Percentiles rank a stretch among this genome's conserved stretches.
These are phyloP conservation scores for Kazachstania taianensis DNA, from an alignment of 805 yeast genomes.

Conservation along the genomic window DNA sequence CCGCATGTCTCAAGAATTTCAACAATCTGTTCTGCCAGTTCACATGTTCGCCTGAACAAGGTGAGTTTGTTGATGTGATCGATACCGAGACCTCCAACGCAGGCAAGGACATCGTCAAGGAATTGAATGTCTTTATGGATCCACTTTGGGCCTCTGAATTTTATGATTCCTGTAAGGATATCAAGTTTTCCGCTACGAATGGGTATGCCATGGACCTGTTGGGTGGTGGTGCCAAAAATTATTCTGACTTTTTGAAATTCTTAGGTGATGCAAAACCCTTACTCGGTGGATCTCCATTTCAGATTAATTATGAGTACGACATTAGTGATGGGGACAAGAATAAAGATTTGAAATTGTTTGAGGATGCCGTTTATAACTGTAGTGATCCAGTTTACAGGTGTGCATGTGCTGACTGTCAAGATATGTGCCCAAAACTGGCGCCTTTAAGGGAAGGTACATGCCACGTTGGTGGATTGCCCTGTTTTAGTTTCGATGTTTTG, in stretches of 20 bases:
- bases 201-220: conserved; percentile 94
- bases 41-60: conserved; percentile 82
- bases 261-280: conserved; percentile 91
- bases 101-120: conserved; percentile 56
- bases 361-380: conserved; percentile 35
- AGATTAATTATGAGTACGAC: conserved; percentile 63
- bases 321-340: conserved; percentile 17
- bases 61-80: conserved; percentile 61
- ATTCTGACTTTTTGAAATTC: conserved; percentile 66
- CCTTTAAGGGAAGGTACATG: conserved; percentile 38
- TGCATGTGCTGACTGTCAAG: conserved; percentile 85
- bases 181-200: conserved; percentile 88
- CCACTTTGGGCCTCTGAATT: conserved; percentile 50
- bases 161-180: conserved; percentile 76
- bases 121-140: conserved; percentile 53
- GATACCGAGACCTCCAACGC: conserved; percentile 30
- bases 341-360: conserved; percentile 10
- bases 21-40: conserved; percentile 75
- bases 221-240: conserved; percentile 92
- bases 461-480: conserved; percentile 52
- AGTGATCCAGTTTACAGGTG: conserved; percentile 58
- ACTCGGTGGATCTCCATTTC: conserved; percentile 93
- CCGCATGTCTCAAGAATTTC: conserved; percentile 85
- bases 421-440: conserved; percentile 64
- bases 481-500: conserved; percentile 58